Evolutionary conservation across 495 filamentous ascomycete species (phyloP), one percentile per base, ranked within the genome.

Genomic region (Halenospora varia): DNA sequence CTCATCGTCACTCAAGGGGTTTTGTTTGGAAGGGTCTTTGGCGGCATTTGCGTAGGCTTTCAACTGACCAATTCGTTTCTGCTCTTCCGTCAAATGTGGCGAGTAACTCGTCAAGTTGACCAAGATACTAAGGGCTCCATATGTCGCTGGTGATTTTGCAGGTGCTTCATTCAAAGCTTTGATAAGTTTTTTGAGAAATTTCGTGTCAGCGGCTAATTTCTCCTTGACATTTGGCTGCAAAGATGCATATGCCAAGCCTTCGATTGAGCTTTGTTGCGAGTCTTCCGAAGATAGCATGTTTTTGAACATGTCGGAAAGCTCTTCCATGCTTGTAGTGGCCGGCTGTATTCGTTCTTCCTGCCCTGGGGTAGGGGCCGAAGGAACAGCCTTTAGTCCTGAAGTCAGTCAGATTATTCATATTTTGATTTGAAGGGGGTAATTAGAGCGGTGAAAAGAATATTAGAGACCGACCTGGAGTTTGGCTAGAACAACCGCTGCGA

Each of bases 211-310:
- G 19, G 83, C 80, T 1, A 98, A 75, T 41, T 84, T 76, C 63
- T 97, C 89, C 66, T 94, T 96, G 53, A 96, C 82, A 40, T 77
- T 82, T 8, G 92, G 83, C 63, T 89, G 88, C 18, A 96, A 76
- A 3, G 92, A 94, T 3, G 89, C 83, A 68, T 93, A 97, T 20
- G 93, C 94, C 55, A 98, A 75, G n/a, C 92, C 95, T 68, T 98
- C 94, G 25, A 98, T 82, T 2, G 90, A 86, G 63, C 84, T 80
- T 45, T 88, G 76, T 44, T 72, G 71, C 10, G 62, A 66, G 52
- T 79, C 74, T 55, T 82, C 77, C 41, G 83, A 76, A 40, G 79
- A 74, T 59, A 96, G 83, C 75, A 93, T 82, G 59, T 77, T 77
- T 67, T 85, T 90, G 66, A 98, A 93, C 69, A 85, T 83, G 56